Evolutionary conservation across 768 basidiomycete genomes (phyloP), one percentile per base, ranked within the genome.

Genomic region (Leccinum disarticulatum): DNA sequence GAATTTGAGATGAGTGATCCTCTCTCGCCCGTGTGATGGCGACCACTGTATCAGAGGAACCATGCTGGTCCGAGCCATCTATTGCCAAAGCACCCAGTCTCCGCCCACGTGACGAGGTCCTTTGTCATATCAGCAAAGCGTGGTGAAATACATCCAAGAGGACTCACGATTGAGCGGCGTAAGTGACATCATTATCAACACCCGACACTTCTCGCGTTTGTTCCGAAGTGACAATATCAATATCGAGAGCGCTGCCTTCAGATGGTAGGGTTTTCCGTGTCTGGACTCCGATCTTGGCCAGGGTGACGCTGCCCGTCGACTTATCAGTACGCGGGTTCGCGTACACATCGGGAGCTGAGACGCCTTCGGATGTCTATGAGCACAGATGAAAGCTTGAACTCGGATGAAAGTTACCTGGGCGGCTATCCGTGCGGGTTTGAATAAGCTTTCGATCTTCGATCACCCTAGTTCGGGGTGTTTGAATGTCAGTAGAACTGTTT

Each of bases 151-250:
- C 47, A n/a, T 3, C 6, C 5, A 22, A 50, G 4, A 36, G 17
- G 15, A 48, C 64, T 65, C 46, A 65, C 63, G 3, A 38, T n/a
- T 15, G 54, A 8, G 8, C 17, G 10, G 30, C 31, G 0, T 28
- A 13, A 8, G 17, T 25, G 13, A 6, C 19, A 6, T 11, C 17
- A 36, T 47, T 47, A 38, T n/a, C 1, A n/a, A 17, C 25, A 4
- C 54, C 22, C 3, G 28, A 36, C 46, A 30, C 55, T 6, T 27
- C 52, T 41, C 5, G 41, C 5, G 22, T 19, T 54, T 55, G 38
- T 6, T 36, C 15, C 4, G n/a, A 48, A 33, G 52, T 10, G n/a
- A 27, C 1, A 3, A 22, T 36, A 15, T 38, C 36, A 14, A 22
- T 36, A 15, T 38, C 36, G 14, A 14, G 8, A 3, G 50, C 7